A percentile compares a stretch with the other conserved stretches of the same genome.
phyloP scores from a whole-genome alignment of 331 rosid genomes.

The Erythrophleum ivorense region DNA sequence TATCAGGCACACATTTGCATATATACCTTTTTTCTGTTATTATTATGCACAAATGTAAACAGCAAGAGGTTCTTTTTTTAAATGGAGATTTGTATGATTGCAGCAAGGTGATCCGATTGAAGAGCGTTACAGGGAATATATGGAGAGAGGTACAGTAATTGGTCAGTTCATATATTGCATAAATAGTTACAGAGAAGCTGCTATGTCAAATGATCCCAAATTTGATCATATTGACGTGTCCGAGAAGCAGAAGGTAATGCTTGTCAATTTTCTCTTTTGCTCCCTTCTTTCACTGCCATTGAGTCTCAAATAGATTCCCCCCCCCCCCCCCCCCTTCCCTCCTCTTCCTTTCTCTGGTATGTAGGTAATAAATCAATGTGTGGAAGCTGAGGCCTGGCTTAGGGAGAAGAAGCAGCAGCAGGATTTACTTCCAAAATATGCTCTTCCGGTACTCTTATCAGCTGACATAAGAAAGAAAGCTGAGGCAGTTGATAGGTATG shows the following conservation, averaged over 20 bases:
- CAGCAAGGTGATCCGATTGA: constrained; percentile 98
- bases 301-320: neutral
- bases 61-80: neutral
- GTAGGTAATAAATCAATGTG: constrained; percentile 83
- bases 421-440: constrained; percentile 75
- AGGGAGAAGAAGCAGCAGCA: constrained; percentile 83
- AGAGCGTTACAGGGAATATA: constrained; percentile 72
- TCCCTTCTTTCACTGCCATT: neutral
- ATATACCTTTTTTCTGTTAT: neutral
- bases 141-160: constrained; percentile 71
- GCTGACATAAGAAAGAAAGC: constrained; percentile 86
- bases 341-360: neutral
- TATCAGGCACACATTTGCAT: neutral
- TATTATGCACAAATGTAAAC: neutral
- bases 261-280: neutral
- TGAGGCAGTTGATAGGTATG: constrained; percentile 81
- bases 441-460: constrained; percentile 67
- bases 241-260: constrained; percentile 79
- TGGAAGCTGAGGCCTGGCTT: constrained; percentile 91
- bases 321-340: too few species aligned
- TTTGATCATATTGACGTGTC: constrained; percentile 84
- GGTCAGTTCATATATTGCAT: constrained; percentile 67
- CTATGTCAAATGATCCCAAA: constrained; percentile 66
- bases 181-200: constrained; percentile 84
- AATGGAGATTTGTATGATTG: constrained; percentile 31